A percentile compares a stretch with the other conserved stretches of the same genome.
Conservation (phyloP, 2,329 filamentous ascomycete genomes). For the Apiospora koreana region DNA sequence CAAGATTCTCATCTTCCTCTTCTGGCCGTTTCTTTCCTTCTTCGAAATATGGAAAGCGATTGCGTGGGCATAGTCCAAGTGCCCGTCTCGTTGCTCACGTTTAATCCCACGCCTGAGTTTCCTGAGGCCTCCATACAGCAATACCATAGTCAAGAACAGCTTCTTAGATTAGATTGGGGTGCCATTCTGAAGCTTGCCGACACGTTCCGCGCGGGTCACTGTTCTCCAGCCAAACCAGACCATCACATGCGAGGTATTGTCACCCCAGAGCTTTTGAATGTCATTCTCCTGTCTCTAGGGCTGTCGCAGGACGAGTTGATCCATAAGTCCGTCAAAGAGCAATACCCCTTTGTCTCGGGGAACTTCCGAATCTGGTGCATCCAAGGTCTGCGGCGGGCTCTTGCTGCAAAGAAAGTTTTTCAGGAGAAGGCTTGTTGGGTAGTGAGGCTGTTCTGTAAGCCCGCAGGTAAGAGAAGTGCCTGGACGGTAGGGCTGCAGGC, state of each 20-base stretch:
- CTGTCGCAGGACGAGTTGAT: neutral
- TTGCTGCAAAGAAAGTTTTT: neutral
- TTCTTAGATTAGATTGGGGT: neutral
- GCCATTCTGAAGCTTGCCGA: neutral
- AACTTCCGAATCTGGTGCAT: neutral
- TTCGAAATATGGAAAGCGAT: neutral
- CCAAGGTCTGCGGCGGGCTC: neutral
- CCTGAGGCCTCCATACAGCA: neutral
- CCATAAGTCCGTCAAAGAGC: neutral
- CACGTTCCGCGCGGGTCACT: neutral
- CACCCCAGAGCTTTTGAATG: neutral
- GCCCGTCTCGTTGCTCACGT: neutral
- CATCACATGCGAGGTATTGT: neutral
- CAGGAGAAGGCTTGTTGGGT: neutral
- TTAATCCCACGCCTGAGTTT: neutral
- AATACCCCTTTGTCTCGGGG: neutral
- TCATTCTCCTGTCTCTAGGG: neutral
- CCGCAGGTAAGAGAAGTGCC: constrained; percentile 1
- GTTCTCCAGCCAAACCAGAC: neutral
- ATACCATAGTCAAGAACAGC: neutral
- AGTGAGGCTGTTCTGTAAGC: constrained; percentile 4
- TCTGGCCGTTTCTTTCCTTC: neutral
- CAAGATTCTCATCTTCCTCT: neutral
- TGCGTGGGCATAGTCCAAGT: constrained; percentile 2
- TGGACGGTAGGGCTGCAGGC: neutral